Conservation (phyloP, 768 basidiomycete genomes). For the Porphyrellus cyaneotinctus region DNA sequence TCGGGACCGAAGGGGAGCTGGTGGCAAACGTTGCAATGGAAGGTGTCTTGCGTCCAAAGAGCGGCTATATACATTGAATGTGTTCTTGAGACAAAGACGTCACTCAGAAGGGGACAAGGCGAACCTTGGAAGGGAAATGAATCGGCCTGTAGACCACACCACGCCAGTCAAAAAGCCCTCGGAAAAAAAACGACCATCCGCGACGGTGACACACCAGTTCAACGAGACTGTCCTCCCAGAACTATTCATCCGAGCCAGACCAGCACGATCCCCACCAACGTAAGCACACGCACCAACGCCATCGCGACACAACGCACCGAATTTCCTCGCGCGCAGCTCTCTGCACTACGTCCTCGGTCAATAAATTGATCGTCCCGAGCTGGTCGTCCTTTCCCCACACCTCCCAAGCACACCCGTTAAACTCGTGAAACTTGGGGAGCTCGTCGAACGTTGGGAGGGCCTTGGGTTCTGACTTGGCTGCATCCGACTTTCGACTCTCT, state of each 20-base stretch:
- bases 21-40: slow-evolving; percentile 42
- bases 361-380: slow-evolving; percentile 61
- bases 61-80: slow-evolving; percentile 40
- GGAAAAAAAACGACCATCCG: too few species aligned
- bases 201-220: slow-evolving; percentile 50
- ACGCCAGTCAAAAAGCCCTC: neutral
- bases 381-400: slow-evolving; percentile 65
- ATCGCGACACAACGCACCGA: slow-evolving; percentile 35
- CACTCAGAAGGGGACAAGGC: neutral
- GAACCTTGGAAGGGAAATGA: slow-evolving; percentile 61
- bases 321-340: slow-evolving; percentile 56
- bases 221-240: slow-evolving; percentile 52
- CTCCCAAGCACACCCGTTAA: slow-evolving; percentile 62
- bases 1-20: slow-evolving; percentile 10
- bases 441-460: slow-evolving; percentile 47
- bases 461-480: slow-evolving; percentile 9
- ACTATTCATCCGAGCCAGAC: slow-evolving; percentile 25
- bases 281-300: neutral
- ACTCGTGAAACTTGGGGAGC: slow-evolving; percentile 39
- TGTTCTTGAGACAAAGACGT: neutral
- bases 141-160: slow-evolving; percentile 45
- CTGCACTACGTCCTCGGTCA: slow-evolving; percentile 62
- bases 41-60: slow-evolving; percentile 53
- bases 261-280: neutral
- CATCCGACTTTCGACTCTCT: too few species aligned